These are phyloP conservation scores for Neurospora sp. DNA, from an alignment of 2,329 filamentous ascomycete genomes.

Conservation along the genomic window DNA sequence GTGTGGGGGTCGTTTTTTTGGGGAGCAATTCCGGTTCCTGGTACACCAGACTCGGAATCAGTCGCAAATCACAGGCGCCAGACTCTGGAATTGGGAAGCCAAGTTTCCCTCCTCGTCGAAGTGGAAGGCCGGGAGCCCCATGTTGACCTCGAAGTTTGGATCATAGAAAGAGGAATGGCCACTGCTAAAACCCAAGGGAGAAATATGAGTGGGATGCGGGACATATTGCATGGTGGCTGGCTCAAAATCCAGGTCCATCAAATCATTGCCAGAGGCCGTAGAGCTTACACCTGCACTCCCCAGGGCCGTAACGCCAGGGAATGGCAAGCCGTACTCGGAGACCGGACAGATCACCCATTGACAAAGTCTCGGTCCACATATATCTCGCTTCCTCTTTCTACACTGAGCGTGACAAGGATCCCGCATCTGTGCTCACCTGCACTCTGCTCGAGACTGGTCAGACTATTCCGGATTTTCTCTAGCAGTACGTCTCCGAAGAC, in stretches of 20 bases:
- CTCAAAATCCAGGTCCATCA: neutral
- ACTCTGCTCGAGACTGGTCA: slow-evolving; percentile 73
- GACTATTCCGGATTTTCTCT: slow-evolving; percentile 71
- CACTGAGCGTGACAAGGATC: slow-evolving; percentile 62
- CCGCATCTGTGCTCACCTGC: slow-evolving; percentile 67
- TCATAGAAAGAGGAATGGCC: slow-evolving; percentile 44
- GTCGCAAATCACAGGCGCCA: neutral
- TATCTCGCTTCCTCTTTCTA: slow-evolving; percentile 86
- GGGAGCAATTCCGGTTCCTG: neutral
- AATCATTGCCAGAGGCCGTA: neutral
- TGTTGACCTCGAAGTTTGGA: slow-evolving; percentile 64
- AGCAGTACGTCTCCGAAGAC: slow-evolving; percentile 51
- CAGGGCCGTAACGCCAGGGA: neutral
- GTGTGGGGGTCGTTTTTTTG: neutral
- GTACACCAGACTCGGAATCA: neutral
- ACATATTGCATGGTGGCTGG: neutral
- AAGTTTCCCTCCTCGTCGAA: slow-evolving; percentile 28
- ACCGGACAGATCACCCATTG: neutral
- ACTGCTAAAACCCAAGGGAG: neutral
- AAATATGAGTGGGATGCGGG: neutral
- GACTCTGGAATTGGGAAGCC: slow-evolving; percentile 24
- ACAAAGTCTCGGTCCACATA: slow-evolving; percentile 35
- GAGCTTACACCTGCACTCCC: neutral
- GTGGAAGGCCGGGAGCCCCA: slow-evolving; percentile 50
- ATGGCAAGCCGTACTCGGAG: neutral